phyloP scores from a whole-genome alignment of 352 stramenopile species.

The Pythium angustatum region DNA sequence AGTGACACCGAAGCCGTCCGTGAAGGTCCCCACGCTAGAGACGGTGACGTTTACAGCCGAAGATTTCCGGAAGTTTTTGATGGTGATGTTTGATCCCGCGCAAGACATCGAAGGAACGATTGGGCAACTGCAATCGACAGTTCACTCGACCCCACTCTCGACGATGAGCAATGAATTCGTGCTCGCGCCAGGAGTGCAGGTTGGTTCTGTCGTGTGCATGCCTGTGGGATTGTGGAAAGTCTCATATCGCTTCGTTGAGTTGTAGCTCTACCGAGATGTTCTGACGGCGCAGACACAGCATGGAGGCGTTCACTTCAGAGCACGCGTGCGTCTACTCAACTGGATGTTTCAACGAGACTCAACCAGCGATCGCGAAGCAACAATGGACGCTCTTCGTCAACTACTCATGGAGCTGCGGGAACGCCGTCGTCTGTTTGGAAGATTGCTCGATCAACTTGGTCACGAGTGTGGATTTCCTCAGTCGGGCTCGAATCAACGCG shows the following conservation, averaged over 20 bases:
- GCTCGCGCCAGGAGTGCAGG: constrained; percentile 52
- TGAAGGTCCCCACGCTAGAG: neutral
- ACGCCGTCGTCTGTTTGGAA: constrained; percentile 44
- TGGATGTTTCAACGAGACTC: constrained; percentile 17
- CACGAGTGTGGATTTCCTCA: constrained; percentile 43
- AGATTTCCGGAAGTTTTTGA: constrained; percentile 48
- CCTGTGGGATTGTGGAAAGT: neutral
- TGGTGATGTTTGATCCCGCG: constrained; percentile 51
- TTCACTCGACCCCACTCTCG: constrained; percentile 38
- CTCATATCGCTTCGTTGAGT: neutral
- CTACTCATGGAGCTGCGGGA: constrained; percentile 42
- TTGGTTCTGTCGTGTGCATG: constrained; percentile 21
- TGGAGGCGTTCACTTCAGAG: constrained; percentile 9
- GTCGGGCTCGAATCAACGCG: constrained; percentile 1
- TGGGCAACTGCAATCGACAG: constrained; percentile 38
- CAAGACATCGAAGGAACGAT: constrained; percentile 64
- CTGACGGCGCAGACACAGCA: neutral
- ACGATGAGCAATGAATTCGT: constrained; percentile 68
- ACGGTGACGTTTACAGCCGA: constrained; percentile 21
- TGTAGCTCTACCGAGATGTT: constrained; percentile 50
- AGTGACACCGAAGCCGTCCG: neutral
- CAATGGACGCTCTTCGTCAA: constrained; percentile 41
- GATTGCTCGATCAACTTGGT: constrained; percentile 47
- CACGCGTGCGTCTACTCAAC: constrained; percentile 23
- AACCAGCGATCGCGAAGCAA: constrained; percentile 46